Conservation (phyloP, 1,284 basidiomycete species). For the Athelia psychrophila region DNA sequence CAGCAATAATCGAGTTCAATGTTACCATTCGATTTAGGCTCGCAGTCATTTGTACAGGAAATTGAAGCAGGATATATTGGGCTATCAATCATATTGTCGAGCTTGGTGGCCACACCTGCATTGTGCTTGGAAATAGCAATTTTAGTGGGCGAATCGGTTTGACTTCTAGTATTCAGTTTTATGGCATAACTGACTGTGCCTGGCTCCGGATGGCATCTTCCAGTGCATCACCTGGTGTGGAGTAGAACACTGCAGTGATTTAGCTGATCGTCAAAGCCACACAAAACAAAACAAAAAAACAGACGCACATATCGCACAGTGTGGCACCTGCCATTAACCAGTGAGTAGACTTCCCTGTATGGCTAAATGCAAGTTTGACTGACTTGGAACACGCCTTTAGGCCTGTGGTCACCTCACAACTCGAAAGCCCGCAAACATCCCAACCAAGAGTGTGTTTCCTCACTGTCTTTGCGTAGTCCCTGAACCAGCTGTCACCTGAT, state of each 20-base stretch:
- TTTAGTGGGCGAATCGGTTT: no score
- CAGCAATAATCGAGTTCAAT: no score
- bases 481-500: conserved; percentile 1
- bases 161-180: background rate
- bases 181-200: background rate
- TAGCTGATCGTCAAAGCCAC: background rate
- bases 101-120: no score
- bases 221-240: conserved; percentile 18
- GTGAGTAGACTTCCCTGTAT: background rate
- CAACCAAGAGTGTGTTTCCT: conserved; percentile 11
- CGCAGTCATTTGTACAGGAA: no score
- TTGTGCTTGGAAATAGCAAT: no score
- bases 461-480: conserved; percentile 6
- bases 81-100: no score
- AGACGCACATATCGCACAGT: conserved; percentile 8
- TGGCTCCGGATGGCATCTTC: background rate
- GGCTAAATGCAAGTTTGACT: conserved; percentile 5
- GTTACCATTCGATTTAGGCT: no score
- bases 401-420: conserved; percentile 10
- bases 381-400: conserved; percentile 17
- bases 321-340: conserved; percentile 4
- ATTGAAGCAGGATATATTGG: no score
- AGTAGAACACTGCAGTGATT: conserved; percentile 16
- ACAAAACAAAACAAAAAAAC: background rate
- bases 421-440: conserved; percentile 14